A percentile compares a stretch with the other conserved stretches of the same genome.
Conservation (phyloP, 257 asterid species). For the Voacanga thouarsii region DNA sequence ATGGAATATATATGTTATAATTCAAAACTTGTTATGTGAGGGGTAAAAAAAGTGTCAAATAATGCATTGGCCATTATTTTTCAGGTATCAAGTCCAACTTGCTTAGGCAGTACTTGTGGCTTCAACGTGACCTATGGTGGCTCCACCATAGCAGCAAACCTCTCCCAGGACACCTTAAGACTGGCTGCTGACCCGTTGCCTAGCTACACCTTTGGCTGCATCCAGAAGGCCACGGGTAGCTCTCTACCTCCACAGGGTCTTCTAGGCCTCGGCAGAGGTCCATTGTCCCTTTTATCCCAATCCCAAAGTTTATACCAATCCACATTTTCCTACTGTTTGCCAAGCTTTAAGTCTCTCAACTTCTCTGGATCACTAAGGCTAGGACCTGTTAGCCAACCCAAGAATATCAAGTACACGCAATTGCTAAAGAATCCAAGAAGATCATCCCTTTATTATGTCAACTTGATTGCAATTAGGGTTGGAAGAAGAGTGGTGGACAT, state of each 20-base stretch:
- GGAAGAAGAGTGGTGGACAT: slow-evolving; percentile 45
- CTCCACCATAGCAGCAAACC: slow-evolving; percentile 49
- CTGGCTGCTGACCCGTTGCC: slow-evolving; percentile 54
- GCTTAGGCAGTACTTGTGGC: slow-evolving; percentile 46
- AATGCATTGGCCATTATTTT: neutral
- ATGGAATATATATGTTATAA: too few relatives aligned
- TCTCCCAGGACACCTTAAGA: slow-evolving; percentile 54
- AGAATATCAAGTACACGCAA: slow-evolving; percentile 52
- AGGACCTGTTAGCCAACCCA: slow-evolving; percentile 74
- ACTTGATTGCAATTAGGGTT: slow-evolving; percentile 54
- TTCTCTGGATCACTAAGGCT: slow-evolving; percentile 59
- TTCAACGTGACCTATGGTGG: slow-evolving; percentile 72
- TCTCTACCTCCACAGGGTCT: slow-evolving; percentile 70
- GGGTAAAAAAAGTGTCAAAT: too few relatives aligned
- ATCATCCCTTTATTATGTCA: slow-evolving; percentile 73
- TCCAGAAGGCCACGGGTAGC: slow-evolving; percentile 43
- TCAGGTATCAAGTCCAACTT: slow-evolving; percentile 57
- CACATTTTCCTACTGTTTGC: slow-evolving; percentile 82
- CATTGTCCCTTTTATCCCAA: slow-evolving; percentile 58
- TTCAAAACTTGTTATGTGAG: too few relatives aligned
- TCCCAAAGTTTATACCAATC: slow-evolving; percentile 49
- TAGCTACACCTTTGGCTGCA: slow-evolving; percentile 61
- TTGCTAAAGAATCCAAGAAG: slow-evolving; percentile 65
- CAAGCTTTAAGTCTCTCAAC: slow-evolving; percentile 55
- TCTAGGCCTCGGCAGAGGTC: slow-evolving; percentile 77